Conservation (phyloP, 1,284 basidiomycete genomes). For the Polyporus tsugae region DNA sequence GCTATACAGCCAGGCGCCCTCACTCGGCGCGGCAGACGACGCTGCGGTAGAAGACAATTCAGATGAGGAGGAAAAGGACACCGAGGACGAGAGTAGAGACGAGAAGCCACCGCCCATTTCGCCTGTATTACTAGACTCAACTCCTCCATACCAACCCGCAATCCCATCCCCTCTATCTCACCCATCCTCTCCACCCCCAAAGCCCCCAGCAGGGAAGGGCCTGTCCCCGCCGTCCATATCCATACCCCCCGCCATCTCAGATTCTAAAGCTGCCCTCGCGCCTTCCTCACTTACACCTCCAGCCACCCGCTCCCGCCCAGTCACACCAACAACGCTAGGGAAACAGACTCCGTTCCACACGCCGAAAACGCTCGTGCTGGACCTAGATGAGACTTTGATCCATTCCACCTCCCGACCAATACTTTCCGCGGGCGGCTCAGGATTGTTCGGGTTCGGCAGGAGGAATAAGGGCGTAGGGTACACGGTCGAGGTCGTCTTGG, state of each 20-base stretch:
- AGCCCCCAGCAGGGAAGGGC: slow-evolving; percentile 21
- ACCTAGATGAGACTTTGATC: slow-evolving; percentile 97
- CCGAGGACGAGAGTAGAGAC: slow-evolving; percentile 50
- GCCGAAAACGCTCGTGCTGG: slow-evolving; percentile 93
- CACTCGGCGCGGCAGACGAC: slow-evolving; percentile 27
- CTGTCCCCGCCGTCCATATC: slow-evolving; percentile 26
- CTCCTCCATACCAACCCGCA: slow-evolving; percentile 35
- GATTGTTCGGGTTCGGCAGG: slow-evolving; percentile 69
- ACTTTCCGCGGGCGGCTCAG: slow-evolving; percentile 57
- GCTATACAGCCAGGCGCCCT: slow-evolving; percentile 14
- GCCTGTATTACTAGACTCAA: slow-evolving; percentile 37
- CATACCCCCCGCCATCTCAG: slow-evolving; percentile 8
- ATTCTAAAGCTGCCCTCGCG: slow-evolving; percentile 10
- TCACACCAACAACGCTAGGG: slow-evolving; percentile 56
- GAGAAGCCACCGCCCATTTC: slow-evolving; percentile 38
- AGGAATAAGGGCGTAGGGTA: slow-evolving; percentile 81
- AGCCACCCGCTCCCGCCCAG: slow-evolving; percentile 46
- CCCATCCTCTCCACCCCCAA: slow-evolving; percentile 32
- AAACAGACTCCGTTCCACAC: slow-evolving; percentile 78
- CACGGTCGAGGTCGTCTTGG: slow-evolving; percentile 95
- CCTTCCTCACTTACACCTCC: slow-evolving; percentile 33
- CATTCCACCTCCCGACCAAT: slow-evolving; percentile 93
- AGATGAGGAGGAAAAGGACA: slow-evolving; percentile 49
- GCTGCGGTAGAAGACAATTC: slow-evolving; percentile 39
- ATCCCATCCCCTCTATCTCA: slow-evolving; percentile 36